Base-by-base conservation (phyloP, 75 land plant genomes). In the Pseudotsuga menziesii region DNA sequence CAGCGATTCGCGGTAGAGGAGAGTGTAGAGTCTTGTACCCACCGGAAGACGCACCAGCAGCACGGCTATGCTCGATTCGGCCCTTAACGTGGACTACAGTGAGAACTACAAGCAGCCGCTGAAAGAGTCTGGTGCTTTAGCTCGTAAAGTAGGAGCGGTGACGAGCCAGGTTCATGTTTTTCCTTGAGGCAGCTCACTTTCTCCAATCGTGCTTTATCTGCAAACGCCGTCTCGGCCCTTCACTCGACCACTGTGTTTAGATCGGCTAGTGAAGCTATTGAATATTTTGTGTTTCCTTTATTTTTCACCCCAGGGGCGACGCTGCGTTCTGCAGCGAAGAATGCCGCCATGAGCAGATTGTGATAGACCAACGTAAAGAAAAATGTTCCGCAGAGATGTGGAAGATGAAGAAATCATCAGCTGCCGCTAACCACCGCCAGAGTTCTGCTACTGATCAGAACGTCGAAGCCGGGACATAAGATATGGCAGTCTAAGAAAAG, bases 271-370 rank as follows among this genome's bases (percentile, higher is more conserved):
- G 0, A 15, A 5, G 1, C 3, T 63, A 2, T 12, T 13, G 0
- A 26, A 26, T 4, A 17, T 4, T 9, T 63, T 15, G 14, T 63
- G 2, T 26, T 63, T 17, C 16, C 6, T 29, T 29, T 6, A 3
- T 63, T 15, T 15, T 63, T 26, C 29, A 4, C 0, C 29, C 5
- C 73, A 71, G 73, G 73, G 73, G 73, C 1, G 73, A 71, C 44
- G 55, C 73, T 4, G 52, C 73, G 39, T 71, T 71, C 73, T 71
- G 73, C 73, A 71, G 73, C 54, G n/a, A 0, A 2, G 73, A 71
- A 44, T 71, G 73, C 73, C n/a, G 73, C 23, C 16, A 71, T 12
- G 44, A 69, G 72, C 72, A 39, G 73, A 71, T 71, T 44, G n/a
- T 71, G 35, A 71, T 20, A 8, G 73, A 71, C 12, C 54, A 71